Evolutionary conservation across 441 rosid genomes (phyloP).

Genomic region (Corymbia citriodora): DNA sequence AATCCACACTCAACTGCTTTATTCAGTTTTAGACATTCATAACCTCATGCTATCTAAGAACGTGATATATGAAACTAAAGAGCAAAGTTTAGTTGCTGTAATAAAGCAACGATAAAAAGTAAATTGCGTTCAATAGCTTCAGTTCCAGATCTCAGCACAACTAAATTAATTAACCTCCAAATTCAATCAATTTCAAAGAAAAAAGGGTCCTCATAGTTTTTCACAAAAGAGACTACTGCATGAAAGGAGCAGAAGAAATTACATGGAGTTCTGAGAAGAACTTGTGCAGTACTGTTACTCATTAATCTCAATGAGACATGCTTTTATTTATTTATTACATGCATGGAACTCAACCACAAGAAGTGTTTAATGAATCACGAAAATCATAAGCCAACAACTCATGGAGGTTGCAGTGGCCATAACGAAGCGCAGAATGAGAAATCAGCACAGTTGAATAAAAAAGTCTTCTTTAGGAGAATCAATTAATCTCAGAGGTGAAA

Average conservation of each 20-base stretch:
- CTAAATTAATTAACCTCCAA: not conserved
- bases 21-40: not conserved
- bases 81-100: not conserved
- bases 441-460: not conserved
- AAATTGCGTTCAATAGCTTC: not conserved
- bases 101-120: not conserved
- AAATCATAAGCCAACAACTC: not conserved
- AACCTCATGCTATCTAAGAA: not conserved
- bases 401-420: not conserved
- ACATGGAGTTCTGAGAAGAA: not conserved
- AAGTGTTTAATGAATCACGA: not conserved
- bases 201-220: not conserved
- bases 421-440: not conserved
- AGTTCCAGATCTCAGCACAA: not conserved
- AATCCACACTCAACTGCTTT: not conserved
- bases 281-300: not conserved
- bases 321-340: not conserved
- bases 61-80: not conserved
- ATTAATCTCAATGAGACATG: not conserved
- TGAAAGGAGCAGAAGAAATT: not conserved
- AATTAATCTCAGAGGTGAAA: not conserved
- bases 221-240: not conserved
- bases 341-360: not conserved
- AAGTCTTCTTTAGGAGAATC: not conserved
- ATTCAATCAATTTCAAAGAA: not conserved